These are phyloP conservation scores for Starmerella cellae DNA, from an alignment of 805 yeast genomes.

Conservation along the genomic window DNA sequence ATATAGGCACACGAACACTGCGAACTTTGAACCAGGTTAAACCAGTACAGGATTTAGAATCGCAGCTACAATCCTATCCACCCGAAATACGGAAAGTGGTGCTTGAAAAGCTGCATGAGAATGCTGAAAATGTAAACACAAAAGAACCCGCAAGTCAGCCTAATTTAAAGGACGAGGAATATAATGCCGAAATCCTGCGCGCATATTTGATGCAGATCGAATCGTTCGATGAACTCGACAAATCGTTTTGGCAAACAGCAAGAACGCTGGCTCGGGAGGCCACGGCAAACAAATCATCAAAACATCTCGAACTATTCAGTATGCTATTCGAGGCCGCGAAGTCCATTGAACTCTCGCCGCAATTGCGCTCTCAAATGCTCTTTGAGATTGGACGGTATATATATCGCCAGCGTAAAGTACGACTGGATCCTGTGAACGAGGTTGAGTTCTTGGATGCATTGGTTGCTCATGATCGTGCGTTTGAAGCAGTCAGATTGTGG, in stretches of 20 bases:
- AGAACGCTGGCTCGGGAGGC: constrained; percentile 5
- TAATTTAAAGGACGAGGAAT: background rate
- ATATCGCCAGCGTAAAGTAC: constrained; percentile 16
- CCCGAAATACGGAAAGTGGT: background rate
- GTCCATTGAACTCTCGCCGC: background rate
- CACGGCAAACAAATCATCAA: background rate
- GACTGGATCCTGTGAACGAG: constrained; percentile 23
- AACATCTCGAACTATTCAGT: constrained; percentile 12
- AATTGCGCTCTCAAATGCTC: constrained; percentile 5
- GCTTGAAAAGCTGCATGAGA: background rate
- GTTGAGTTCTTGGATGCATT: constrained; percentile 21
- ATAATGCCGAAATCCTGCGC: background rate
- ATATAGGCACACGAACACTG: background rate
- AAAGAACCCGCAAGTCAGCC: background rate
- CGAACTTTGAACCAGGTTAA: background rate
- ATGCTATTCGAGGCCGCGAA: constrained; percentile 20
- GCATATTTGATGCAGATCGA: background rate
- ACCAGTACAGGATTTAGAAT: background rate
- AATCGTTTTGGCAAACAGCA: constrained; percentile 15
- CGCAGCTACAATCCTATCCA: background rate
- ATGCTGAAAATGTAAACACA: background rate
- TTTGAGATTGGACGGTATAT: constrained; percentile 14
- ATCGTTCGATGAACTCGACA: constrained; percentile 10
- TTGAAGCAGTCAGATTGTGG: constrained; percentile 19
- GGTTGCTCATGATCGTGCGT: constrained; percentile 12